These are phyloP conservation scores for Haberlea rhodopensis DNA, from an alignment of 257 asterid genomes.

Conservation along the genomic window DNA sequence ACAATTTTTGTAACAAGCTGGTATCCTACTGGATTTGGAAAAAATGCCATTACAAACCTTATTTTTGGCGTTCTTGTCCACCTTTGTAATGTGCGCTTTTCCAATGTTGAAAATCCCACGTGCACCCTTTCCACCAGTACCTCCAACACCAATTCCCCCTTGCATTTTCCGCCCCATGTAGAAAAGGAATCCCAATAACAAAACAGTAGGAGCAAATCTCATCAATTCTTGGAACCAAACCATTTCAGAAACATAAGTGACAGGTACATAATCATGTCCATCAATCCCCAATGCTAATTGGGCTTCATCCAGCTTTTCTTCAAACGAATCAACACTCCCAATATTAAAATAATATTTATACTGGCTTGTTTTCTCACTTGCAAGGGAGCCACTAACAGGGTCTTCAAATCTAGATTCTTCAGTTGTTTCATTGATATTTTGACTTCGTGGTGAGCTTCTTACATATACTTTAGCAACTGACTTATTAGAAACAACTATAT, in stretches of 20 bases:
- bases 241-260: slow-evolving; percentile 67
- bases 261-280: slow-evolving; percentile 70
- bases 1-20: slow-evolving; percentile 7
- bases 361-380: slow-evolving; percentile 41
- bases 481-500: slow-evolving; percentile 69
- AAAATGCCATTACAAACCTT: slow-evolving; percentile 70
- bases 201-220: slow-evolving; percentile 69
- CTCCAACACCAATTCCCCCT: slow-evolving; percentile 81
- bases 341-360: slow-evolving; percentile 71
- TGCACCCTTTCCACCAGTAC: slow-evolving; percentile 64
- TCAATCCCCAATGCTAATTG: slow-evolving; percentile 81
- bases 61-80: slow-evolving; percentile 80
- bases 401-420: slow-evolving; percentile 38
- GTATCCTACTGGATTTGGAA: background rate
- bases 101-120: slow-evolving; percentile 85
- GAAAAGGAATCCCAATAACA: slow-evolving; percentile 54
- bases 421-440: slow-evolving; percentile 27
- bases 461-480: slow-evolving; percentile 80
- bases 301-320: slow-evolving; percentile 90
- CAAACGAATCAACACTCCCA: slow-evolving; percentile 88
- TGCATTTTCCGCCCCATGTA: slow-evolving; percentile 74
- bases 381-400: slow-evolving; percentile 25
- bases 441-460: slow-evolving; percentile 55
- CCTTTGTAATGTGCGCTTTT: slow-evolving; percentile 75
- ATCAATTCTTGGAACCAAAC: slow-evolving; percentile 67